Evolutionary conservation across 345 rosid genomes (phyloP).

Genomic region (Lepidium aucheri): DNA sequence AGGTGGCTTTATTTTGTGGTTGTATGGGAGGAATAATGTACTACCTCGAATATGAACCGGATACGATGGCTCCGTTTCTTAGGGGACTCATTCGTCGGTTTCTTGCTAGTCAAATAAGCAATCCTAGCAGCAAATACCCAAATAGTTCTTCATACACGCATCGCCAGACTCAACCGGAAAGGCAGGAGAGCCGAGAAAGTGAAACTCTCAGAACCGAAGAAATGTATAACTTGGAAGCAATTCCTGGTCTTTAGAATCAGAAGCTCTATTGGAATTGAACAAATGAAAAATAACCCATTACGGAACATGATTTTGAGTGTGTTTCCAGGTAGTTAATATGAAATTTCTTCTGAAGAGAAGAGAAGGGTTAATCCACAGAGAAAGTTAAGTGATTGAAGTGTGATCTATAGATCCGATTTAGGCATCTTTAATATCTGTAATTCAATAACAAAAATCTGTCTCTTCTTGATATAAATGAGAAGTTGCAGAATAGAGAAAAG

Average conservation of each 20-base stretch:
- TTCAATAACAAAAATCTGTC: conserved; percentile 1
- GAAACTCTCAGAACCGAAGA: conserved; percentile 42
- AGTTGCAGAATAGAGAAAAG: conserved; percentile 3
- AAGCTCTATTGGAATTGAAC: background rate
- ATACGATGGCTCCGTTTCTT: conserved; percentile 93
- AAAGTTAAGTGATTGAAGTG: background rate
- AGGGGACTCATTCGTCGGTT: conserved; percentile 88
- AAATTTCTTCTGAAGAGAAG: background rate
- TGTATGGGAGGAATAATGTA: conserved; percentile 99
- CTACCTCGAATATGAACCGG: conserved; percentile 87
- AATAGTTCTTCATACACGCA: conserved; percentile 59
- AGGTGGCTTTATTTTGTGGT: conserved; percentile 92
- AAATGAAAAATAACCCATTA: background rate
- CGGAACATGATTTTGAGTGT: conserved; percentile 11
- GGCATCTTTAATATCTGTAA: background rate
- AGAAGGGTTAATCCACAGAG: background rate
- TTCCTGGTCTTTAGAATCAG: conserved; percentile 66
- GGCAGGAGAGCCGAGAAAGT: conserved; percentile 39
- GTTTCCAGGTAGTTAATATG: background rate
- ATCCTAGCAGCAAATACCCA: conserved; percentile 46
- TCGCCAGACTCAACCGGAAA: conserved; percentile 52
- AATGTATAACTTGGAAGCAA: conserved; percentile 86
- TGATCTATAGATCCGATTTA: background rate
- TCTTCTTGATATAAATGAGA: conserved; percentile 3
- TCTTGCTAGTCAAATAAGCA: conserved; percentile 92